A percentile compares a stretch with the other conserved stretches of the same genome.
Evolutionary conservation across 73 alveolate species (phyloP).

Genomic region (Symbiodinium natans): DNA sequence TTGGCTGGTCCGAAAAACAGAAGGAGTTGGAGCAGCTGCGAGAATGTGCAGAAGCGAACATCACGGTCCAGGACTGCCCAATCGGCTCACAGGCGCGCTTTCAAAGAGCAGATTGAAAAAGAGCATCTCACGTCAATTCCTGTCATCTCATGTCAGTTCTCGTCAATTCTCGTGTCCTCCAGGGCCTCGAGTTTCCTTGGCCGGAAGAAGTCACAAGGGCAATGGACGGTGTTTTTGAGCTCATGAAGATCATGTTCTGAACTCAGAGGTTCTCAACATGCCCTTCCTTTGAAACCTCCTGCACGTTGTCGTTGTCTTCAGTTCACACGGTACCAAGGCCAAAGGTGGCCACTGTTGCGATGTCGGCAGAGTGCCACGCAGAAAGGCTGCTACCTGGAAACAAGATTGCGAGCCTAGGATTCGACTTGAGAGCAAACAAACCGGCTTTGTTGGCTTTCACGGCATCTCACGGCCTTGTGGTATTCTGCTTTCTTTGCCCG

Average conservation of each 20-base stretch:
- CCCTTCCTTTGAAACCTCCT: neutral
- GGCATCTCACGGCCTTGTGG: too few species aligned
- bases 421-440: too few species aligned
- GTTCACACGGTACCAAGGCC: neutral
- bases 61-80: constrained; percentile 28
- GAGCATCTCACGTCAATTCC: neutral
- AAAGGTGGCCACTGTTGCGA: neutral
- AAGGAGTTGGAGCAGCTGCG: constrained; percentile 22
- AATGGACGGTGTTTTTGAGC: constrained; percentile 30
- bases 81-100: constrained; percentile 2
- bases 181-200: constrained; percentile 49
- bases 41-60: constrained; percentile 36
- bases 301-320: too few species aligned
- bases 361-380: neutral
- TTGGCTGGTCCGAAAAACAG: constrained; percentile 66
- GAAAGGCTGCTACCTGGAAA: neutral
- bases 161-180: neutral
- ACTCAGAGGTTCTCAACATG: neutral
- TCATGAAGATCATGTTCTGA: constrained; percentile 15
- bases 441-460: too few species aligned
- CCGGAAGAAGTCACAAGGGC: constrained; percentile 65
- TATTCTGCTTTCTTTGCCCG: too few species aligned
- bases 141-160: neutral
- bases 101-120: too few species aligned
- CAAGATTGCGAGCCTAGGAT: neutral